Evolutionary conservation across 176 grass and related monocot genomes (phyloP), one percentile per base, ranked within the genome.

Genomic region (Carex kokanica): DNA sequence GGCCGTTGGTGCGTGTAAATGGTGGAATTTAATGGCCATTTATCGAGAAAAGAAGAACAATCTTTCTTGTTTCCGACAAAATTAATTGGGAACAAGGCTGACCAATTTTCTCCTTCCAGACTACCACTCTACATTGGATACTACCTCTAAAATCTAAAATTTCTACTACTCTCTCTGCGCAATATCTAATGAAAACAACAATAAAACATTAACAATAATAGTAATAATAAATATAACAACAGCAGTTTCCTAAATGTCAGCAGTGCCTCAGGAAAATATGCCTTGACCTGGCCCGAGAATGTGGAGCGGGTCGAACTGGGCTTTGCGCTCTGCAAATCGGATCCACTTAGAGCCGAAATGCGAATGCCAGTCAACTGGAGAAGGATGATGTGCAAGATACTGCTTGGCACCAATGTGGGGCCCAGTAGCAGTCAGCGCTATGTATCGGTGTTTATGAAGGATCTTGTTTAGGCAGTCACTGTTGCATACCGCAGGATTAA

Each of bases 211-310:
- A 55, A n/a, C n/a, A 58, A 5, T 58, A 58, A 8, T 43, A 41
- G 7, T 41, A 43, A 47, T 47, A 55, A 15, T 16, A 17, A n/a
- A 18, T 5, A 4, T 6, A 56, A 56, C 18, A 71, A 71, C 1
- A 21, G 12, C 8, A 49, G 9, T 18, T 9, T 79, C 18, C 78
- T 81, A 63, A 9, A 15, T 18, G 43, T 56, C 25, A 78, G 34
- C 69, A 71, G 16, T 27, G n/a, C 57, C 20, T 84, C 68, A 62
- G 0, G 85, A 34, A 61, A 97, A 97, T 55, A 92, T 92, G 56
- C 90, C 88, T 31, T 97, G 94, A 81, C 94, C 91, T 6, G 92
- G 94, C 10, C 88, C 94, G 31, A 94, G 86, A 1, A 97, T 81
- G 15, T 71, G 72, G 17, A 62, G 71, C 1, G 92, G 92, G 23